Evolutionary conservation across 129 eudicot genomes (phyloP), one percentile per base, ranked within the genome.

Genomic region (Ambrosia artemisiifolia): DNA sequence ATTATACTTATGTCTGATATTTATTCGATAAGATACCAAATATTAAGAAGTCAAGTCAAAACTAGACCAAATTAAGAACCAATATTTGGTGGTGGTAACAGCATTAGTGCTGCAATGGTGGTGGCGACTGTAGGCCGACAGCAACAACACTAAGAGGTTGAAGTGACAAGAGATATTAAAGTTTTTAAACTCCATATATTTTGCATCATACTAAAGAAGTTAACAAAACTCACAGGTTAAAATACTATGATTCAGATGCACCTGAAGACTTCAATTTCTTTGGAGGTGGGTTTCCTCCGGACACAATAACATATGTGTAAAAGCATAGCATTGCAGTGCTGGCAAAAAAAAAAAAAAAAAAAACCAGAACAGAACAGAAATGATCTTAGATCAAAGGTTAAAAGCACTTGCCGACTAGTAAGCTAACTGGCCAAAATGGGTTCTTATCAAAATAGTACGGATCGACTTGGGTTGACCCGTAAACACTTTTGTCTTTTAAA

Each of bases 221-320:
- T n/a, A n/a, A n/a, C n/a, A n/a, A n/a, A n/a, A n/a, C n/a, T n/a
- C n/a, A n/a, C n/a, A n/a, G n/a, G n/a, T n/a, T n/a, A n/a, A n/a
- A n/a, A n/a, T n/a, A n/a, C 32, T 71, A 86, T 13, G 84, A 82
- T 63, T 75, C 49, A 36, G 74, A 69, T 49, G 71, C 68, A 33
- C 79, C 86, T 16, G 85, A 50, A 18, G 87, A 28, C 71, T 81
- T 81, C 83, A 78, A 36, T 78, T 94, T 94, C 89, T 88, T 94
- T 63, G 96, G 95, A n/a, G 91, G 96, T 42, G 97, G 96, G 81
- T 94, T 94, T 35, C 97, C 97, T 19, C 98, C 98, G 3, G 98
- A 82, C 64, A 90, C 12, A 59, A 94, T 82, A 78, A 94, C 94
- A 7, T 90, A 94, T 3, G 91, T 70, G 68, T 90, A 94, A 80